These are phyloP conservation scores for Thraustochytrium striatum DNA, from an alignment of 352 stramenopile species.

Conservation along the genomic window DNA sequence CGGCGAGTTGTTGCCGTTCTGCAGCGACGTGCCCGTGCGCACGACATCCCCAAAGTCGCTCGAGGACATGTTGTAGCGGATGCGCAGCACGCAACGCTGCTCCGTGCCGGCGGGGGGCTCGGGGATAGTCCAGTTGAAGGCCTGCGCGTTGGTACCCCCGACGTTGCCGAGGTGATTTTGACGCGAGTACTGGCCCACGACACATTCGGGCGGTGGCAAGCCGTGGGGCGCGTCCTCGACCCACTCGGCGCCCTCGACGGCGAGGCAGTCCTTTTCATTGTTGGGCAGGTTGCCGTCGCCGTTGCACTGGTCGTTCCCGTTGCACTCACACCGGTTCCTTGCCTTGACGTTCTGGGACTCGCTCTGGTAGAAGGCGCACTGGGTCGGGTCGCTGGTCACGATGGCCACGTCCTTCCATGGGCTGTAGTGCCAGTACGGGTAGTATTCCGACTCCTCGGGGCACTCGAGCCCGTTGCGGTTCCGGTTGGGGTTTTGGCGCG, in stretches of 20 bases:
- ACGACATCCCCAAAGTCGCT: conserved; percentile 49
- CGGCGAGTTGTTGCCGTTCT: conserved; percentile 49
- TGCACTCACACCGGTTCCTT: background rate
- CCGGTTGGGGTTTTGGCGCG: conserved; percentile 59
- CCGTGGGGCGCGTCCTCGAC: background rate
- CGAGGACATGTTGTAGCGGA: conserved; percentile 58
- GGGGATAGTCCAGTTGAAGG: conserved; percentile 45
- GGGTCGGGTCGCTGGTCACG: conserved; percentile 14
- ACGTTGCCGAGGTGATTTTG: conserved; percentile 58
- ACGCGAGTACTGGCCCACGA: conserved; percentile 53
- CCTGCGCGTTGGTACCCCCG: conserved; percentile 7
- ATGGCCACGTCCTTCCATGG: conserved; percentile 59
- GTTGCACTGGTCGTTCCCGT: conserved; percentile 2
- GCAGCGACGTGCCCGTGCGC: conserved; percentile 16
- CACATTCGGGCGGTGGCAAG: conserved; percentile 41
- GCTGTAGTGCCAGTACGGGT: conserved; percentile 56
- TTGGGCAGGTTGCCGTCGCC: conserved; percentile 51
- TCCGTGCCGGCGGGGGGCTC: conserved; percentile 22
- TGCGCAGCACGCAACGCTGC: conserved; percentile 52
- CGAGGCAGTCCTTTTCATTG: conserved; percentile 52
- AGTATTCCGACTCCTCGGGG: conserved; percentile 59
- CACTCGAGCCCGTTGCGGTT: conserved; percentile 58
- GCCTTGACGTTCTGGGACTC: conserved; percentile 55
- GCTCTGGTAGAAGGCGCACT: conserved; percentile 55
- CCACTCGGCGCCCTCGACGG: conserved; percentile 52